Evolutionary conservation across 768 basidiomycete genomes (phyloP).

Genomic region (Xerocomus potaroensis): DNA sequence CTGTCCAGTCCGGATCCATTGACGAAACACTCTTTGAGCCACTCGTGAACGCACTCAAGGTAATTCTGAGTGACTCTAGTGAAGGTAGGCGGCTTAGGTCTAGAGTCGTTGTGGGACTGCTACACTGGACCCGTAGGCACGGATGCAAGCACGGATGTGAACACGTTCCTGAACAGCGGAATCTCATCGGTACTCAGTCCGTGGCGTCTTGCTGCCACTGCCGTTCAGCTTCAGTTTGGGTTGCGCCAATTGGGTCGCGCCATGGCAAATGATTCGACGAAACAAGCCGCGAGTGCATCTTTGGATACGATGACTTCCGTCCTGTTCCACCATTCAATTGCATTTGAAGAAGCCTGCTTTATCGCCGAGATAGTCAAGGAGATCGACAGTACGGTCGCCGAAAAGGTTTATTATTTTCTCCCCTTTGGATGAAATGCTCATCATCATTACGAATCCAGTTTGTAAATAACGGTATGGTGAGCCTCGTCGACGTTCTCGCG

Average conservation of each 20-base stretch:
- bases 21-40: slow-evolving; percentile 54
- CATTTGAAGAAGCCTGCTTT: slow-evolving; percentile 76
- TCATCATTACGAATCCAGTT: slow-evolving; percentile 43
- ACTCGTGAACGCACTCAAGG: slow-evolving; percentile 60
- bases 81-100: slow-evolving; percentile 40
- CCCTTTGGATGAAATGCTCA: neutral
- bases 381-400: slow-evolving; percentile 59
- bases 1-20: slow-evolving; percentile 45
- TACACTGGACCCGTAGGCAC: slow-evolving; percentile 17
- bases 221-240: slow-evolving; percentile 72
- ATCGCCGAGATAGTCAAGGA: slow-evolving; percentile 79
- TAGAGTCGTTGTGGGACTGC: too few relatives aligned
- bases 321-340: slow-evolving; percentile 69
- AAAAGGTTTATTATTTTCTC: slow-evolving; percentile 45
- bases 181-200: slow-evolving; percentile 69
- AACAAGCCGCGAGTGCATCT: slow-evolving; percentile 52
- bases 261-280: slow-evolving; percentile 50
- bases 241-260: slow-evolving; percentile 70
- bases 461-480: slow-evolving; percentile 67
- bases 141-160: slow-evolving; percentile 44
- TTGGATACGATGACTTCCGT: slow-evolving; percentile 63
- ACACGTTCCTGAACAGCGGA: slow-evolving; percentile 51
- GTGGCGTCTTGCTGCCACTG: slow-evolving; percentile 80
- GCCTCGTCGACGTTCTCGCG: slow-evolving; percentile 54
- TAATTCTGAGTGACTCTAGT: slow-evolving; percentile 62